A percentile compares a stretch with the other conserved stretches of the same genome.
Evolutionary conservation across 108 stramenopile species (phyloP).

Genomic region (Nannochloropsis oceanica): DNA sequence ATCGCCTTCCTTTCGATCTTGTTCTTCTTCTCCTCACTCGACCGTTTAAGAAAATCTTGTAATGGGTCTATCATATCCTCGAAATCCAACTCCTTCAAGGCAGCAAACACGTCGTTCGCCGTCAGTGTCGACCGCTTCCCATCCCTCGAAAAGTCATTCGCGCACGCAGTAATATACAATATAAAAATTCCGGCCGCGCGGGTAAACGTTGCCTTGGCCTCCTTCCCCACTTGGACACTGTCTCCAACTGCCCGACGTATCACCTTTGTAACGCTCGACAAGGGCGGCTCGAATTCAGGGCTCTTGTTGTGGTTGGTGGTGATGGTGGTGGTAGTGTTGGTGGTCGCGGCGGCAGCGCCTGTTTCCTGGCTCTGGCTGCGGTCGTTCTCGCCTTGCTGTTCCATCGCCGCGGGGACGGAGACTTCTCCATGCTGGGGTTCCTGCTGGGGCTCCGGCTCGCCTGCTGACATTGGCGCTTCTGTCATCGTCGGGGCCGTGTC

Average conservation of each 20-base stretch:
- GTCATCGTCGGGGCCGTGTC: background rate
- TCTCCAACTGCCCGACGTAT: constrained; percentile 17
- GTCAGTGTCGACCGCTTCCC: constrained; percentile 24
- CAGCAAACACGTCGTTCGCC: constrained; percentile 24
- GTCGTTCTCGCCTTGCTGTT: background rate
- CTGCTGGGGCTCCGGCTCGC: background rate
- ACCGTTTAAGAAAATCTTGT: constrained; percentile 3
- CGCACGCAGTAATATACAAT: constrained; percentile 26
- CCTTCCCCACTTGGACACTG: constrained; percentile 27
- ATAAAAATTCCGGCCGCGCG: constrained; percentile 30
- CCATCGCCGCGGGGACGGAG: background rate
- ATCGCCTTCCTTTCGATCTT: background rate
- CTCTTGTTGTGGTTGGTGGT: constrained; percentile 11
- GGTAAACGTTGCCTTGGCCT: constrained; percentile 25
- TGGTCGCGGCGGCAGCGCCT: background rate
- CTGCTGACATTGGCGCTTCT: background rate
- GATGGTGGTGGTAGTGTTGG: no score
- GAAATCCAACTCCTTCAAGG: constrained; percentile 31
- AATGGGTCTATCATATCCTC: constrained; percentile 20
- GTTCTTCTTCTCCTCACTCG: constrained; percentile 5
- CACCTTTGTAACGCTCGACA: constrained; percentile 18
- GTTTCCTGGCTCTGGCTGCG: background rate
- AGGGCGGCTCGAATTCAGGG: constrained; percentile 26
- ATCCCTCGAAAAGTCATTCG: constrained; percentile 27
- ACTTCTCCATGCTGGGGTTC: background rate